Base-by-base conservation (phyloP, 805 yeast species). In the Candida corydali region DNA sequence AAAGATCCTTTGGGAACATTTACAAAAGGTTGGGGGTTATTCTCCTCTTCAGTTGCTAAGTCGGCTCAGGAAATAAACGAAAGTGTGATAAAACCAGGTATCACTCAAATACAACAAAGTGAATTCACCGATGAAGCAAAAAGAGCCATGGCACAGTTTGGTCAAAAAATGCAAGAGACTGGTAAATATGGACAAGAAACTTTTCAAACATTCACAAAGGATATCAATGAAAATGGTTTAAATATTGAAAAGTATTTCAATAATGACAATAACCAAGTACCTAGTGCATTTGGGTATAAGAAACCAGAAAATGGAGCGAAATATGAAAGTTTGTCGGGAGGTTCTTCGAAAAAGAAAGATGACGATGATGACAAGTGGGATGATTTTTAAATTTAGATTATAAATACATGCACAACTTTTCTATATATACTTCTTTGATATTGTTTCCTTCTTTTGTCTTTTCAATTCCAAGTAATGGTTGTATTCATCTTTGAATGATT, bases 131-230 rank as follows among this genome's bases (percentile, higher is more conserved):
- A 63, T 38, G 95, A 87, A 53, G 93, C 98, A 4, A 79, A 75
- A 44, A 77, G 87, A 48, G 98, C 98, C n/a, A 86, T 95, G 75
- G 82, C 86, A 41, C 97, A 93, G 67, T 93, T 91, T 65, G 96
- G 97, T 32, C 95, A 86, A 55, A 87, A 80, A 54, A 84, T 91
- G 65, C 95, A 85, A 57, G 94, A 88, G 47, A 86, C 96, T 1
- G 84, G 94, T 23, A 74, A 69, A 42, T 78, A 77, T 46, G 86
- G 95, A 18, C 79, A 78, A 37, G 82, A 80, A 45, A 79, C 82
- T n/a, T 72, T 76, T 50, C 72, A 69, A 43, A 65, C 68, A 12
- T 78, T 80, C 52, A 80, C 87, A 27, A 43, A 54, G 25, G 63
- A 70, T 55, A 47, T 63, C 19, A 63, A 61, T 56, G 60, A 47